These are phyloP conservation scores for Aleurites moluccanus DNA, from an alignment of 441 rosid genomes.

Conservation along the genomic window DNA sequence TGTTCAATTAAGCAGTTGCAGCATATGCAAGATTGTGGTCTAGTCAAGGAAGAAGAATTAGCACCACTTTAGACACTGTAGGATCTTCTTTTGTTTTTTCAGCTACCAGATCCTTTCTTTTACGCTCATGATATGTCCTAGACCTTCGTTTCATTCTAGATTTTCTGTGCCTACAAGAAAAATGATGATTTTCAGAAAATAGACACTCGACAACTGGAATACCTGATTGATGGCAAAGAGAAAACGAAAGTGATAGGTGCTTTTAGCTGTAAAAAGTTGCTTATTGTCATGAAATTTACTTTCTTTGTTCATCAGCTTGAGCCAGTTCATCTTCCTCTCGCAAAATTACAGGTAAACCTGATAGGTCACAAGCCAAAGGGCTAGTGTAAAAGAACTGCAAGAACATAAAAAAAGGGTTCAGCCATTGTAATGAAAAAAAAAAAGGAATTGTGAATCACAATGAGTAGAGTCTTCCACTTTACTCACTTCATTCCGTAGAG, in stretches of 20 bases:
- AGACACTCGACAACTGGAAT: not conserved
- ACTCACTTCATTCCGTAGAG: slow-evolving; percentile 54
- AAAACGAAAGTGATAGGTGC: not conserved
- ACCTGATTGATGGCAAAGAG: not conserved
- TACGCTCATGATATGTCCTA: slow-evolving; percentile 35
- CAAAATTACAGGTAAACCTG: slow-evolving; percentile 53
- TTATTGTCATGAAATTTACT: slow-evolving; percentile 32
- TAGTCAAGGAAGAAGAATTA: not conserved
- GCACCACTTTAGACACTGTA: slow-evolving; percentile 34
- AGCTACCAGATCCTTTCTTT: slow-evolving; percentile 27
- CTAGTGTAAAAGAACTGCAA: slow-evolving; percentile 52
- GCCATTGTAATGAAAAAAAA: not conserved
- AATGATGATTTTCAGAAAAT: not conserved
- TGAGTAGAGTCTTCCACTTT: not conserved
- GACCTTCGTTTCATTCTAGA: slow-evolving; percentile 43
- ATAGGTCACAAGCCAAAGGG: slow-evolving; percentile 61
- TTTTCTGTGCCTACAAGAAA: slow-evolving; percentile 35
- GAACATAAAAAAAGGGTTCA: too few species aligned
- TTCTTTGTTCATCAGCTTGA: slow-evolving; percentile 35
- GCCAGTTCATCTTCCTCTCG: slow-evolving; percentile 42
- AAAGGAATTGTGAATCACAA: not conserved
- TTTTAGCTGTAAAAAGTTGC: not conserved
- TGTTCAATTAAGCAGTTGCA: not conserved
- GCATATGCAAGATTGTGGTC: not conserved
- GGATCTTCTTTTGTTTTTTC: slow-evolving; percentile 27